A percentile compares a stretch with the other conserved stretches of the same genome.
Evolutionary conservation across 2,329 filamentous ascomycete genomes (phyloP).

Genomic region (Drechmeria coniospora): DNA sequence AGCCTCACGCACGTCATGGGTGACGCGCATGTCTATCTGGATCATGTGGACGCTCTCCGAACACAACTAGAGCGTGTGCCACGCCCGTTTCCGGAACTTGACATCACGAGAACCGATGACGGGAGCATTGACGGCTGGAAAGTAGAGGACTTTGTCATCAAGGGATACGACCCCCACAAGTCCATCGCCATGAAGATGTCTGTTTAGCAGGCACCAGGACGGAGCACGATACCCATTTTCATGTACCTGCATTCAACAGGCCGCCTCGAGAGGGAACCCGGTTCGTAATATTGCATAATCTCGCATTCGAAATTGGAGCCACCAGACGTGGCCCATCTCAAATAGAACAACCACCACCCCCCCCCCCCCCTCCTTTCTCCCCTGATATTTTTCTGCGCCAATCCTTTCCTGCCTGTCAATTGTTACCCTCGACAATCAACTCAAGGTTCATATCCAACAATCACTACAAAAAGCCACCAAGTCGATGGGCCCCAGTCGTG

Average conservation of each 20-base stretch:
- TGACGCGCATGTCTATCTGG: constrained; percentile 89
- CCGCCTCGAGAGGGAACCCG: too few species aligned
- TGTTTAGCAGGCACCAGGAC: constrained; percentile 34
- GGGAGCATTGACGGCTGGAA: constrained; percentile 83
- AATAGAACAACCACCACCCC: too few species aligned
- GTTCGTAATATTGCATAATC: too few species aligned
- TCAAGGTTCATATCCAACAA: too few species aligned
- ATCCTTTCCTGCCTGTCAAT: too few species aligned
- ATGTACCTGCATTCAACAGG: too few species aligned
- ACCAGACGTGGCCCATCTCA: too few species aligned
- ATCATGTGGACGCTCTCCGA: constrained; percentile 79
- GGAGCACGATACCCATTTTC: too few species aligned
- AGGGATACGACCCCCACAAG: constrained; percentile 83
- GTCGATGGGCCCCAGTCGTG: too few species aligned
- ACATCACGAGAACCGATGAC: constrained; percentile 51
- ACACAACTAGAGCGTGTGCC: constrained; percentile 71
- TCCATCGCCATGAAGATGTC: constrained; percentile 98
- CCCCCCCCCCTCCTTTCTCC: background rate
- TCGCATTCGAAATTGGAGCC: too few species aligned
- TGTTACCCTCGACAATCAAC: too few species aligned
- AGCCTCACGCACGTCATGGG: constrained; percentile 92
- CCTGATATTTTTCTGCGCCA: background rate
- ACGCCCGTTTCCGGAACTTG: constrained; percentile 61
- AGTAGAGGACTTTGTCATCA: constrained; percentile 71
- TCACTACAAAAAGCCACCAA: too few species aligned